Evolutionary conservation across 2,329 filamentous ascomycete species (phyloP).

Genomic region (Scleromitrula shiraiana): DNA sequence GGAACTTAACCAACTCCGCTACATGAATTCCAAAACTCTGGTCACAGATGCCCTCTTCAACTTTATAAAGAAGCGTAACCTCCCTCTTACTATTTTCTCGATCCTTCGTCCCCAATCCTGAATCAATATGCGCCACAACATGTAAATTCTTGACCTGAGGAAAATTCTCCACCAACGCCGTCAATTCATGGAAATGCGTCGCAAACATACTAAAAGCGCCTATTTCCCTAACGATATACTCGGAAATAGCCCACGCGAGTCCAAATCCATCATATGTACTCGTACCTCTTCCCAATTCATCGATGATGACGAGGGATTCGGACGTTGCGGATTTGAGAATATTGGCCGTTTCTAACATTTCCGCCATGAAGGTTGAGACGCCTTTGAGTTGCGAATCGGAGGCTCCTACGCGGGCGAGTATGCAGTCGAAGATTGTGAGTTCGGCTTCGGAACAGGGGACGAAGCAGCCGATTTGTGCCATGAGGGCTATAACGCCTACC

Average conservation of each 20-base stretch:
- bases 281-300: constrained; percentile 91
- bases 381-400: constrained; percentile 96
- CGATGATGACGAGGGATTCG: constrained; percentile 96
- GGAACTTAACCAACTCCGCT: constrained; percentile 91
- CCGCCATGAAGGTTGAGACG: constrained; percentile 98
- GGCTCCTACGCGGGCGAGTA: constrained; percentile 90
- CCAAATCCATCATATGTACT: constrained; percentile 98
- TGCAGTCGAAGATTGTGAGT: constrained; percentile 92
- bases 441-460: constrained; percentile 88
- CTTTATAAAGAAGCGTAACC: constrained; percentile 94
- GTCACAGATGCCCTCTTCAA: constrained; percentile 90
- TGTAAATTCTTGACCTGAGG: constrained; percentile 88
- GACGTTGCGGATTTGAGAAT: constrained; percentile 94
- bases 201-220: constrained; percentile 92
- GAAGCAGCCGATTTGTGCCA: constrained; percentile 96
- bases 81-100: constrained; percentile 56
- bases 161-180: constrained; percentile 78
- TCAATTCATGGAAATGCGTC: constrained; percentile 97
- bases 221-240: constrained; percentile 94
- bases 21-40: constrained; percentile 98
- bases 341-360: constrained; percentile 98
- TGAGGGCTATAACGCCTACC: constrained; percentile 90
- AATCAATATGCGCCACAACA: constrained; percentile 84
- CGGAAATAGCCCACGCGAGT: constrained; percentile 97
- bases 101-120: constrained; percentile 29